phyloP scores from a whole-genome alignment of 1,284 basidiomycete genomes.

The Leucoagaricus sp. region DNA sequence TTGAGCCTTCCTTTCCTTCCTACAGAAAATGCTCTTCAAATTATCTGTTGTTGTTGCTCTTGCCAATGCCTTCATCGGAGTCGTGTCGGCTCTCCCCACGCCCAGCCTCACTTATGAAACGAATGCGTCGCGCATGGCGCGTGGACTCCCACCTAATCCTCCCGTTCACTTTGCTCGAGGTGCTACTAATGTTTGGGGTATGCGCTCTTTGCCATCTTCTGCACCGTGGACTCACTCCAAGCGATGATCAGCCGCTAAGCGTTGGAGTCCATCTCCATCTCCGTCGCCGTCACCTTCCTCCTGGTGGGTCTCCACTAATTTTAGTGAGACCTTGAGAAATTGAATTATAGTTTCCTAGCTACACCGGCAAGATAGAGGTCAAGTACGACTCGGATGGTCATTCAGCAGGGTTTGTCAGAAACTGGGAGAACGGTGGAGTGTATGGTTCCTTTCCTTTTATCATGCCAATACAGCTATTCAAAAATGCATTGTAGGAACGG shows the following conservation, averaged over 20 bases:
- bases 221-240: not conserved
- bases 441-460: conserved; percentile 16
- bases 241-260: conserved; percentile 4
- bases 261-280: conserved; percentile 2
- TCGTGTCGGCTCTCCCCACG: conserved; percentile 12
- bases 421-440: conserved; percentile 32
- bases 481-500: conserved; percentile 32
- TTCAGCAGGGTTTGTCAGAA: conserved; percentile 37
- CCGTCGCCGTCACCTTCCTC: conserved; percentile 17
- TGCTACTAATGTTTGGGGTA: conserved; percentile 8
- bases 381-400: conserved; percentile 27
- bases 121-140: conserved; percentile 41
- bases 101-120: conserved; percentile 30
- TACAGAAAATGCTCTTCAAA: conserved; percentile 13
- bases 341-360: conserved; percentile 22
- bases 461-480: not conserved
- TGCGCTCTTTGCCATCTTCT: not conserved
- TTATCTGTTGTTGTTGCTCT: conserved; percentile 17
- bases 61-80: conserved; percentile 15
- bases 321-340: not conserved
- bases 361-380: conserved; percentile 39
- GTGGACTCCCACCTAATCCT: conserved; percentile 37
- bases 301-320: not conserved
- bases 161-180: conserved; percentile 17
- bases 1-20: not conserved